A percentile compares a stretch with the other conserved stretches of the same genome.
Evolutionary conservation across 1,284 basidiomycete species (phyloP).

Genomic region (Ganoderma boninense): DNA sequence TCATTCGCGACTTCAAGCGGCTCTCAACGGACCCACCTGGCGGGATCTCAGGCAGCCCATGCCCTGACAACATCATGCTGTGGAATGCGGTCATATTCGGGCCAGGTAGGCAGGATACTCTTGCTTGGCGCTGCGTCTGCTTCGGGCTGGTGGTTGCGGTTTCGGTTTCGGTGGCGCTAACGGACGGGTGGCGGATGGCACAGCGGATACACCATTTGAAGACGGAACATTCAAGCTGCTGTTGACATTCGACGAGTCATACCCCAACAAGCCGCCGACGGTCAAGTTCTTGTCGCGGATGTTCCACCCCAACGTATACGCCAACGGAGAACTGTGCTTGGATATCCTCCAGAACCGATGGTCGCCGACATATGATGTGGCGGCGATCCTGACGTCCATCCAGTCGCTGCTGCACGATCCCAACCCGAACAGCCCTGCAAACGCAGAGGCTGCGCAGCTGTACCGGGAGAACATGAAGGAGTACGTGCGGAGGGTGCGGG

Average conservation of each 20-base stretch:
- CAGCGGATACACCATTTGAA: conserved; percentile 98
- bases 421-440: conserved; percentile 97
- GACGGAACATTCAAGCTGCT: conserved; percentile 98
- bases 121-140: background rate
- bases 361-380: conserved; percentile 98
- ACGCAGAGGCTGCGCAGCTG: conserved; percentile 95
- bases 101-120: conserved; percentile 70
- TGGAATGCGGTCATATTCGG: conserved; percentile 99
- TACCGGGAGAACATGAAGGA: conserved; percentile 99
- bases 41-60: conserved; percentile 96
- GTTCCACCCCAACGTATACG: conserved; percentile 99
- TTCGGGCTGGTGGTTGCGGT: background rate
- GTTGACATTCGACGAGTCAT: conserved; percentile 96
- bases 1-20: conserved; percentile 96
- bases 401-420: conserved; percentile 97
- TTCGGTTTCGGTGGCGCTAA: conserved; percentile 1
- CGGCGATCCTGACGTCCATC: conserved; percentile 96
- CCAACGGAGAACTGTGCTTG: conserved; percentile 96
- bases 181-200: background rate
- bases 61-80: conserved; percentile 98
- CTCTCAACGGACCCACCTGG: conserved; percentile 94
- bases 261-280: conserved; percentile 97
- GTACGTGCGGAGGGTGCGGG: conserved; percentile 92
- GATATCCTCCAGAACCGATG: conserved; percentile 99
- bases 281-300: conserved; percentile 97